phyloP scores from a whole-genome alignment of 805 yeast genomes.

The Martiniozyma abietophila region DNA sequence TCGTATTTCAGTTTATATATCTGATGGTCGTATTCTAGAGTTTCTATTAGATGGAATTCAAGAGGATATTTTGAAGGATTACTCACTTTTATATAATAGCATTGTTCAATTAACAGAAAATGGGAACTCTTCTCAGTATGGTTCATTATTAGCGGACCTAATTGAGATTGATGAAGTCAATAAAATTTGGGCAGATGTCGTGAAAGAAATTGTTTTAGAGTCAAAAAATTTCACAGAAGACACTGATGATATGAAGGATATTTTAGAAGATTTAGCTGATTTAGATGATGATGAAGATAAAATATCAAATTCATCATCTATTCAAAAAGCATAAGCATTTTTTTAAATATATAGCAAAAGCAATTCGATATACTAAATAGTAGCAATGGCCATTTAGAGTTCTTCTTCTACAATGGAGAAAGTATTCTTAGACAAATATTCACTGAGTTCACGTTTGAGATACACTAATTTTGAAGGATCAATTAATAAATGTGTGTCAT shows the following conservation, averaged over 20 bases:
- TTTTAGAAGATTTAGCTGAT: constrained; percentile 4
- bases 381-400: not conserved
- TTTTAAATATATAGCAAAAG: no score
- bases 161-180: constrained; percentile 59
- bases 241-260: constrained; percentile 1
- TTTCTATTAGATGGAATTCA: constrained; percentile 57
- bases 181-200: constrained; percentile 27
- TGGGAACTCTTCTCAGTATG: constrained; percentile 20
- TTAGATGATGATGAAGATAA: constrained; percentile 9
- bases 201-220: constrained; percentile 23
- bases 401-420: constrained; percentile 79
- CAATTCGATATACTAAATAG: no score
- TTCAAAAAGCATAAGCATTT: no score
- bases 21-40: constrained; percentile 42
- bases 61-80: constrained; percentile 48
- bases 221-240: constrained; percentile 9
- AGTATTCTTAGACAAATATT: constrained; percentile 69
- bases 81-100: constrained; percentile 40
- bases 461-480: constrained; percentile 67
- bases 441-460: constrained; percentile 69
- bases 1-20: constrained; percentile 45
- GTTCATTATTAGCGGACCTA: constrained; percentile 34
- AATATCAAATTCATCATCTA: constrained; percentile 54
- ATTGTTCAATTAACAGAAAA: constrained; percentile 6
- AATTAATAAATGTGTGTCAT: constrained; percentile 81